Percentiles rank a stretch among this genome's conserved stretches.
Conservation (phyloP, 1,139 yeast genomes). For the Candida mesenterica region DNA sequence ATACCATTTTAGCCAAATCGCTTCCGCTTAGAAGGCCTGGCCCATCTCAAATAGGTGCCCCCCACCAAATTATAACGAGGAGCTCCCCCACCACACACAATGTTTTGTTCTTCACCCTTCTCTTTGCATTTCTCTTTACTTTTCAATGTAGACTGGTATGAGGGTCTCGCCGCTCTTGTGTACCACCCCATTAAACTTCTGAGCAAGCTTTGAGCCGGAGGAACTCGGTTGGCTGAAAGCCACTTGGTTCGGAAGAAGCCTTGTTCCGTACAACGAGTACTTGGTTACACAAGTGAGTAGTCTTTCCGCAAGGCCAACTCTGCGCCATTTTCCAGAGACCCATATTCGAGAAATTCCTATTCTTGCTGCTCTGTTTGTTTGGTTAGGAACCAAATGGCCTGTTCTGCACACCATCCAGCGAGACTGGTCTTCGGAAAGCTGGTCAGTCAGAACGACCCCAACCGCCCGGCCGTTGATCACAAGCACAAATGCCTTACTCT, state of each 20-base stretch:
- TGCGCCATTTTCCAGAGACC: constrained; percentile 55
- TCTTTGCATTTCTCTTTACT: too few species aligned
- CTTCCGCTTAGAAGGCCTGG: too few species aligned
- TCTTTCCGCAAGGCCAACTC: constrained; percentile 46
- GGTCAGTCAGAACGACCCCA: constrained; percentile 52
- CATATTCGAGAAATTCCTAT: constrained; percentile 68
- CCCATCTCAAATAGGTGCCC: too few species aligned
- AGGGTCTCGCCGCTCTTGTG: constrained; percentile 51
- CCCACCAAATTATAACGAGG: too few species aligned
- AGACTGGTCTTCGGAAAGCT: constrained; percentile 21
- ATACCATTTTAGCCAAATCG: too few species aligned
- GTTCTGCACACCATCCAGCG: constrained; percentile 50
- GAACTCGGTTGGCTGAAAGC: constrained; percentile 76
- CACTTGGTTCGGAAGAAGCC: constrained; percentile 38
- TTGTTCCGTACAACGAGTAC: constrained; percentile 53
- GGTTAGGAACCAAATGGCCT: constrained; percentile 36
- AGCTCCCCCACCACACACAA: too few species aligned
- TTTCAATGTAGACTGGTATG: constrained; percentile 46
- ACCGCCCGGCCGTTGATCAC: constrained; percentile 42
- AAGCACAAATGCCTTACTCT: constrained; percentile 49
- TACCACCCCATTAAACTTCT: constrained; percentile 45
- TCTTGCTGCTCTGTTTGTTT: constrained; percentile 24
- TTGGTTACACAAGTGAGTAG: constrained; percentile 42
- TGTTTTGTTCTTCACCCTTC: too few species aligned
- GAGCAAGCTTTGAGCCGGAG: constrained; percentile 57